Conservation (phyloP, 176 grass and related monocot species). For the Zizania latifolia region DNA sequence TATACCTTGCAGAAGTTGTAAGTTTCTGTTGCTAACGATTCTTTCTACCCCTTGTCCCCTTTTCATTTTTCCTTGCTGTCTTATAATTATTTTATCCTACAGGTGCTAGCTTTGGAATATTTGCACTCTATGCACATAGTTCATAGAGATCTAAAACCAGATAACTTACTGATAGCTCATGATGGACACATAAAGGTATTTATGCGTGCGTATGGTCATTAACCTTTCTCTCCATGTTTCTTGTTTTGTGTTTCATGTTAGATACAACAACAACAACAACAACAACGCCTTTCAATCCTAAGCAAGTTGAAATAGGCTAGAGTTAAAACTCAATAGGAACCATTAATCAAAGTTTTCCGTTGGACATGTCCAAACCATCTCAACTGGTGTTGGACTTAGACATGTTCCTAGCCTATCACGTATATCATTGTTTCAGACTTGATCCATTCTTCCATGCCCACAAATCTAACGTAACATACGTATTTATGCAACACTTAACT, state of each 20-base stretch:
- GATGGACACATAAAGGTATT: constrained; percentile 99
- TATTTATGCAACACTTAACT: too few species aligned
- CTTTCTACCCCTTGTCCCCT: constrained; percentile 7
- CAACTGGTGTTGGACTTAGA: too few species aligned
- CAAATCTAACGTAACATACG: too few species aligned
- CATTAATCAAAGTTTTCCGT: too few species aligned
- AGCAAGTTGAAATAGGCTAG: too few species aligned
- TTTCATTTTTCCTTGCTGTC: not conserved
- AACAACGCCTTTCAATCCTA: too few species aligned
- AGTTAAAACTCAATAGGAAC: too few species aligned
- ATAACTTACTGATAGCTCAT: constrained; percentile 97
- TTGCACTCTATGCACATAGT: constrained; percentile 92
- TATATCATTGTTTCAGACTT: too few species aligned
- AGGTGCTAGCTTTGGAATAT: constrained; percentile 99
- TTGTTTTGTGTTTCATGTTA: constrained; percentile 1
- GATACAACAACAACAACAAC: too few species aligned
- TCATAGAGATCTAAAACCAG: constrained; percentile 98
- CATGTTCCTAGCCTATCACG: too few species aligned
- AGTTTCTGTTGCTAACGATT: constrained; percentile 38
- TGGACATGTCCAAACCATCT: too few species aligned
- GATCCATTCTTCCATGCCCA: too few species aligned
- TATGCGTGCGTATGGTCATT: constrained; percentile 7
- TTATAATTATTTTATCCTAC: constrained; percentile 32
- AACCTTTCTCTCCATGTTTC: constrained; percentile 2
- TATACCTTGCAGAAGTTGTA: constrained; percentile 99